Evolutionary conservation across 164 flowering plant species (phyloP).

Genomic region (Sedum album): DNA sequence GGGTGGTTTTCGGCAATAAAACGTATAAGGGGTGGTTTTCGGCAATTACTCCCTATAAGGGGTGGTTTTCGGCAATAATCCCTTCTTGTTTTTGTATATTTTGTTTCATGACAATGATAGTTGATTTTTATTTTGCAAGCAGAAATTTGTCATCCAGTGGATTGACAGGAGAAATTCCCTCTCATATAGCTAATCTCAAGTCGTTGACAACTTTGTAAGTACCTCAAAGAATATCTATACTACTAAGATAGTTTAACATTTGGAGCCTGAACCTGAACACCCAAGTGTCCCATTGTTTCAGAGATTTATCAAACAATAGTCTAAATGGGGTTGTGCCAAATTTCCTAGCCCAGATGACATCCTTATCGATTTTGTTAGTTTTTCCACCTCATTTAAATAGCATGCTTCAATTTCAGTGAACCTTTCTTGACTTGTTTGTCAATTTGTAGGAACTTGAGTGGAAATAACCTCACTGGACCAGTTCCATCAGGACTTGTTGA

Average conservation of each 20-base stretch:
- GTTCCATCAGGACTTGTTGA: slow-evolving; percentile 23
- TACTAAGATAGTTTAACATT: too few relatives aligned
- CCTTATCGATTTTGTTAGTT: slow-evolving; percentile 26
- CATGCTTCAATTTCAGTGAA: not conserved
- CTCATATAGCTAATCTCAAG: slow-evolving; percentile 19
- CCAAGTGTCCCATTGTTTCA: slow-evolving; percentile 6
- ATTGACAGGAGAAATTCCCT: slow-evolving; percentile 23
- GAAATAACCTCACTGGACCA: slow-evolving; percentile 25
- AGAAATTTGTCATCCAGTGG: slow-evolving; percentile 29
- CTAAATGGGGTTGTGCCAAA: slow-evolving; percentile 24
- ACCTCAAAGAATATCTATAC: not conserved
- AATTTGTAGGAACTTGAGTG: slow-evolving; percentile 21
- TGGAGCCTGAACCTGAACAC: too few relatives aligned
- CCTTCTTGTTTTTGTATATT: too few relatives aligned
- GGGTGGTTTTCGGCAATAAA: too few relatives aligned
- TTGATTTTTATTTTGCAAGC: not conserved
- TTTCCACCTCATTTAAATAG: too few relatives aligned
- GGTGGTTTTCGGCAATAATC: too few relatives aligned
- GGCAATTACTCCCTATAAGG: too few relatives aligned
- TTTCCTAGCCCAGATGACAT: slow-evolving; percentile 17
- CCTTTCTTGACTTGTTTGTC: not conserved
- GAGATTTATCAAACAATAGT: slow-evolving; percentile 26
- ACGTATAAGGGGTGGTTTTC: too few relatives aligned
- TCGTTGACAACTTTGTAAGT: slow-evolving; percentile 26
- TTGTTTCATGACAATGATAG: not conserved